Conservation (phyloP, 192 early-diverging fungal species). For the Gonapodya prolifera region DNA sequence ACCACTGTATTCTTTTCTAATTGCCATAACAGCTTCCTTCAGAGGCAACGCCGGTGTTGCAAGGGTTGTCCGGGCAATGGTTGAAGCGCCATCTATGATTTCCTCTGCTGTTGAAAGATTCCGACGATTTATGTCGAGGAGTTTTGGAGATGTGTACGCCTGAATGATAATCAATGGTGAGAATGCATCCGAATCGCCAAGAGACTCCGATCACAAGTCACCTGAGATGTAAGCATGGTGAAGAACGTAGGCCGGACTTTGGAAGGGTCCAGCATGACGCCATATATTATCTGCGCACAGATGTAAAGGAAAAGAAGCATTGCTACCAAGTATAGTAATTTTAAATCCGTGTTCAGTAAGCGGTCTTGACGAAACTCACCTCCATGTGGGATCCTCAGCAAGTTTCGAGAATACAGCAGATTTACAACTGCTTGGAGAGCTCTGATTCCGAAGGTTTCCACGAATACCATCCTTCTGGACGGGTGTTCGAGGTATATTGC, state of each 20-base stretch:
- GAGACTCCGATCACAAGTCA: not conserved
- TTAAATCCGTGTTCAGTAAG: too few species aligned
- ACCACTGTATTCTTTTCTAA: not conserved
- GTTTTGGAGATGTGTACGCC: not conserved
- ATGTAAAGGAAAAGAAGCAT: not conserved
- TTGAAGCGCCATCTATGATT: not conserved
- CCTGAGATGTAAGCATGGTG: not conserved
- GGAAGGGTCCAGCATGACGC: not conserved
- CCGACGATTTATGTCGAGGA: not conserved
- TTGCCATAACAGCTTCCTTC: not conserved
- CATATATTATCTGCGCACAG: not conserved
- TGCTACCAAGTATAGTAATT: too few species aligned
- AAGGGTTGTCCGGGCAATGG: not conserved
- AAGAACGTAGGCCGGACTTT: not conserved
- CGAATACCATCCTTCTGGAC: not conserved
- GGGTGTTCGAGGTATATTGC: not conserved
- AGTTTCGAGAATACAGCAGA: not conserved
- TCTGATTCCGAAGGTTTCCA: not conserved
- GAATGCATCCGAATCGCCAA: not conserved
- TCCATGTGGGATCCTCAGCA: not conserved
- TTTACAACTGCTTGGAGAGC: not conserved
- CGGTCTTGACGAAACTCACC: not conserved
- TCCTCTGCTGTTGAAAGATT: not conserved
- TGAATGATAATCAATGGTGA: not conserved
- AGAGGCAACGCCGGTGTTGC: not conserved